Conservation (phyloP, 2,329 filamentous ascomycete genomes). For the Colletotrichum sojae region DNA sequence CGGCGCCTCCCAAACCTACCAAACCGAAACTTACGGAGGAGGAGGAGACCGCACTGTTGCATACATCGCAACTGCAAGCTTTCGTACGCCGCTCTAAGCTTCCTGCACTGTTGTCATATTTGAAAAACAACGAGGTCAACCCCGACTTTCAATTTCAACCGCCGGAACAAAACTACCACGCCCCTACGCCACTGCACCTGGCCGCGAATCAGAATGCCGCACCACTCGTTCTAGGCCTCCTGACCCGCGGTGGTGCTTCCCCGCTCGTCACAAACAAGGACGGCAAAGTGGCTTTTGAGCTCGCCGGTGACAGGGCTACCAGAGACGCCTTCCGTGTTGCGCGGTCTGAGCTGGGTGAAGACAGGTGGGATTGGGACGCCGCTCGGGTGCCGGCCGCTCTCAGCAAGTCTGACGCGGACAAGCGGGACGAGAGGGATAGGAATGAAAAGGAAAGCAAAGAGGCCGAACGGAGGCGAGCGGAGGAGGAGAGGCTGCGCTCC, state of each 20-base stretch:
- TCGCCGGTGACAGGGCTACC: slow-evolving; percentile 87
- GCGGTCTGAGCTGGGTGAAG: slow-evolving; percentile 84
- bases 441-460: slow-evolving; percentile 78
- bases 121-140: slow-evolving; percentile 80
- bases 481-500: slow-evolving; percentile 79
- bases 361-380: slow-evolving; percentile 82
- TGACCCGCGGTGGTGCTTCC: slow-evolving; percentile 81
- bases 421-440: slow-evolving; percentile 78
- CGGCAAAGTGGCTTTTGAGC: slow-evolving; percentile 87
- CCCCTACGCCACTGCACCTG: slow-evolving; percentile 87
- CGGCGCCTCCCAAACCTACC: slow-evolving; percentile 58
- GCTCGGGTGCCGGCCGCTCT: slow-evolving; percentile 81
- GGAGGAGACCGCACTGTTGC: slow-evolving; percentile 84
- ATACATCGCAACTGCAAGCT: slow-evolving; percentile 90
- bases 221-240: slow-evolving; percentile 81
- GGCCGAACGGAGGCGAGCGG: slow-evolving; percentile 77
- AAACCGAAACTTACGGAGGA: slow-evolving; percentile 82
- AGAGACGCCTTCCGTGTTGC: slow-evolving; percentile 94
- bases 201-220: slow-evolving; percentile 86
- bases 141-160: slow-evolving; percentile 84
- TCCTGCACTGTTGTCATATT: slow-evolving; percentile 86
- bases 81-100: slow-evolving; percentile 91
- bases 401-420: slow-evolving; percentile 78
- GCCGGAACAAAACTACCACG: slow-evolving; percentile 79
- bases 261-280: slow-evolving; percentile 80